Evolutionary conservation across 1,284 basidiomycete genomes (phyloP).

Genomic region (Chalciporus sp.): DNA sequence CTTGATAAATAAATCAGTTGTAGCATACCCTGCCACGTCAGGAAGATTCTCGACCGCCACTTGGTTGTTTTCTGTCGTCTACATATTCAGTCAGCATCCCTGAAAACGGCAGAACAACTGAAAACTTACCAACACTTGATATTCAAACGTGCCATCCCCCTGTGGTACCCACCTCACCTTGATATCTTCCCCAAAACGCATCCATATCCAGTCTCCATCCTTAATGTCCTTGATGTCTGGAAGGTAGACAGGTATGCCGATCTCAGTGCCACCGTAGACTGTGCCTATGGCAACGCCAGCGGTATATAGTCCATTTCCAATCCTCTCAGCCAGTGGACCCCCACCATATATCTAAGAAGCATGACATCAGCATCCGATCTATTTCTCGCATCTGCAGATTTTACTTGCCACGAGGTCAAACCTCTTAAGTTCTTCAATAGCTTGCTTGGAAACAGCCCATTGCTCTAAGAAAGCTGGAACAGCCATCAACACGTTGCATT

Average conservation of each 20-base stretch:
- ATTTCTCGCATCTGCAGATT: not conserved
- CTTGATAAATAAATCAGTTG: constrained; percentile 27
- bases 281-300: constrained; percentile 17
- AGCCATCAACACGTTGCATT: constrained; percentile 7
- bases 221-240: constrained; percentile 5
- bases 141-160: constrained; percentile 31
- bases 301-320: constrained; percentile 17
- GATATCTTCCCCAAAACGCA: constrained; percentile 13
- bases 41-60: constrained; percentile 32
- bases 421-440: constrained; percentile 9
- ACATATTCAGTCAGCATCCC: not conserved
- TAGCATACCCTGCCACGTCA: constrained; percentile 31
- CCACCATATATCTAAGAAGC: constrained; percentile 18
- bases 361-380: too few relatives aligned
- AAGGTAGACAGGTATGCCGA: constrained; percentile 9
- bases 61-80: constrained; percentile 19
- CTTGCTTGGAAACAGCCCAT: constrained; percentile 1
- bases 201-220: constrained; percentile 34
- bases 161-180: constrained; percentile 27
- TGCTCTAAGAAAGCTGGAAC: constrained; percentile 21
- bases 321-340: constrained; percentile 19
- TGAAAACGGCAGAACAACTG: not conserved
- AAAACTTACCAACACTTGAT: constrained; percentile 27
- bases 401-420: constrained; percentile 16
- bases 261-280: constrained; percentile 27